These are phyloP conservation scores for Agrocybe praecox DNA, from an alignment of 768 basidiomycete genomes.

Conservation along the genomic window DNA sequence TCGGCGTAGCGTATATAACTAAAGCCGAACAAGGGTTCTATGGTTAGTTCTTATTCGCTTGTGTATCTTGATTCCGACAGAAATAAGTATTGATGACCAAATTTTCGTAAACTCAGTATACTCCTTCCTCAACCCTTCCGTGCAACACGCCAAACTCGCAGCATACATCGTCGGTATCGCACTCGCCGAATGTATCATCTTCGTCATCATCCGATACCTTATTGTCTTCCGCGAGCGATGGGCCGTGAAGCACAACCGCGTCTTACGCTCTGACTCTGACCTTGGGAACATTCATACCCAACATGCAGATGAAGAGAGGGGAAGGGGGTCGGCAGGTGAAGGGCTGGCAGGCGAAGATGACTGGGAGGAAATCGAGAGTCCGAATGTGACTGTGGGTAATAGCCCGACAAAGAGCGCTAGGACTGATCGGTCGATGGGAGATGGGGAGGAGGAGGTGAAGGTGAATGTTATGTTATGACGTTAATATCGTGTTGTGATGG, in stretches of 20 bases:
- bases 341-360: conserved; percentile 30
- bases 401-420: neutral
- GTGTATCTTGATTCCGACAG: no score
- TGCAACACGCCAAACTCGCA: conserved; percentile 45
- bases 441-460: neutral
- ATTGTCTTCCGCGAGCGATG: conserved; percentile 37
- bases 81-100: no score
- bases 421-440: neutral
- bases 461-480: no score
- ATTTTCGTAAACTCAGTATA: no score
- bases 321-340: conserved; percentile 14
- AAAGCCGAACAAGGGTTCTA: conserved; percentile 63
- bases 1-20: conserved; percentile 73
- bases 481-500: no score
- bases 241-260: conserved; percentile 18
- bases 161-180: conserved; percentile 66
- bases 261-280: neutral
- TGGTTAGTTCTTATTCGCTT: conserved; percentile 39
- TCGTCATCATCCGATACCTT: conserved; percentile 46
- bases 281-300: neutral
- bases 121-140: conserved; percentile 59
- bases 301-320: neutral
- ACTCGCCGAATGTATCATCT: conserved; percentile 52
- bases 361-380: conserved; percentile 45
- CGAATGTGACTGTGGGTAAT: neutral